A percentile compares a stretch with the other conserved stretches of the same genome.
Evolutionary conservation across 768 basidiomycete species (phyloP).

Genomic region (Leccinum ochraceum): DNA sequence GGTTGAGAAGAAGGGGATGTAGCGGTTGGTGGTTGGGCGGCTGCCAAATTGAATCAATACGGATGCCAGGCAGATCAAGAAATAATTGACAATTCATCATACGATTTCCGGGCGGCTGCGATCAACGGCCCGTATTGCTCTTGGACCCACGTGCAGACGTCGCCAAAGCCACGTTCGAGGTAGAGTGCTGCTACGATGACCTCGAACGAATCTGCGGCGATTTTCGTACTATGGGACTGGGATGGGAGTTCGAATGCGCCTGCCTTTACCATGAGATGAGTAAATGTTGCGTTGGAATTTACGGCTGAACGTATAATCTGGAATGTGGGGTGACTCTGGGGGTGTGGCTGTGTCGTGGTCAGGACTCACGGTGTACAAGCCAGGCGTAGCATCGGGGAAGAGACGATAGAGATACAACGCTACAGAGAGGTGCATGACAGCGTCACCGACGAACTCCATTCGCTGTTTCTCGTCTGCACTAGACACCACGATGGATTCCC

Average conservation of each 20-base stretch:
- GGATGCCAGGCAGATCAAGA: neutral
- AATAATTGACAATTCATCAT: slow-evolving; percentile 26
- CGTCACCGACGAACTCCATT: slow-evolving; percentile 50
- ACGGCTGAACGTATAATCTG: slow-evolving; percentile 29
- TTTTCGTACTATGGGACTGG: slow-evolving; percentile 33
- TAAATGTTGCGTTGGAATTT: slow-evolving; percentile 39
- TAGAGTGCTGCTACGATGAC: slow-evolving; percentile 47
- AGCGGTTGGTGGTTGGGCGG: slow-evolving; percentile 4
- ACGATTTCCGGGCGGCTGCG: slow-evolving; percentile 30
- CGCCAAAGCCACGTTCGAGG: slow-evolving; percentile 39
- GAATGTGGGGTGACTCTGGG: neutral
- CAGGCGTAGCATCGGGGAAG: slow-evolving; percentile 34
- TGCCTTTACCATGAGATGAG: slow-evolving; percentile 39
- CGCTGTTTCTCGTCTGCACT: slow-evolving; percentile 37
- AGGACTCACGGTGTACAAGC: slow-evolving; percentile 37
- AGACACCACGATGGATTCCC: slow-evolving; percentile 32
- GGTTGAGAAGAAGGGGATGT: slow-evolving; percentile 4
- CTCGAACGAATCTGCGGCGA: slow-evolving; percentile 48
- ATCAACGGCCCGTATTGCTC: slow-evolving; percentile 42
- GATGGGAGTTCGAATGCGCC: slow-evolving; percentile 27
- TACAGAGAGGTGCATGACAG: slow-evolving; percentile 45
- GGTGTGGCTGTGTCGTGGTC: neutral
- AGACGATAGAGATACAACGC: slow-evolving; percentile 40
- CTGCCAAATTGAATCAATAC: slow-evolving; percentile 18
- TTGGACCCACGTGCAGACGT: slow-evolving; percentile 40